A percentile compares a stretch with the other conserved stretches of the same genome.
These are phyloP conservation scores for Coccinonectria pachysandricola DNA, from an alignment of 2,329 filamentous ascomycete genomes.

Conservation along the genomic window DNA sequence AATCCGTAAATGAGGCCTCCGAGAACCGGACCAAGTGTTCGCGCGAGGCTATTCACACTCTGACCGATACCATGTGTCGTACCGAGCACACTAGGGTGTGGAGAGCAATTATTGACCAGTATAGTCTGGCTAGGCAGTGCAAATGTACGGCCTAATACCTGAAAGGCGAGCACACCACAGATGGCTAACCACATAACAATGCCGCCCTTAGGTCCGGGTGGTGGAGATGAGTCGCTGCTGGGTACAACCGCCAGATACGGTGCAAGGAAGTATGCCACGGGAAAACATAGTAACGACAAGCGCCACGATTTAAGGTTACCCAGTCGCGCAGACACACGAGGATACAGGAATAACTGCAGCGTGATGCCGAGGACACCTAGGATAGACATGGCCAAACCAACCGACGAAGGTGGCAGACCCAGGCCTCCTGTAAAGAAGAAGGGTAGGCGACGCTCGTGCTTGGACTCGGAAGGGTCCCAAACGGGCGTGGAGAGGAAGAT, in stretches of 20 bases:
- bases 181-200: constrained; percentile 55
- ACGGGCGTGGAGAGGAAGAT: constrained; percentile 67
- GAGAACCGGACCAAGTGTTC: constrained; percentile 50
- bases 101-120: constrained; percentile 37
- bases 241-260: constrained; percentile 64
- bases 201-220: constrained; percentile 43
- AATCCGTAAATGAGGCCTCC: constrained; percentile 51
- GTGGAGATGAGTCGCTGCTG: constrained; percentile 33
- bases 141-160: constrained; percentile 60
- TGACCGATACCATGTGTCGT: constrained; percentile 43
- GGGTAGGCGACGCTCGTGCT: constrained; percentile 30
- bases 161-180: constrained; percentile 48
- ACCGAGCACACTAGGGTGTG: constrained; percentile 36
- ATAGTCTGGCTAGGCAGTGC: constrained; percentile 36
- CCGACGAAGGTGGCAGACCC: constrained; percentile 58
- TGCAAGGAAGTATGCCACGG: constrained; percentile 56
- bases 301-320: constrained; percentile 61
- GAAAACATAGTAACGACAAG: constrained; percentile 59
- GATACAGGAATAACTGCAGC: constrained; percentile 30
- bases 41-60: constrained; percentile 45
- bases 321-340: constrained; percentile 47
- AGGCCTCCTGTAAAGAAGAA: constrained; percentile 65
- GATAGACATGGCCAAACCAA: constrained; percentile 70
- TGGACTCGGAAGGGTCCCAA: constrained; percentile 30
- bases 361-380: constrained; percentile 66